Evolutionary conservation across 140 eudicot genomes (phyloP), one percentile per base, ranked within the genome.

Genomic region (Oenanthe javanica): DNA sequence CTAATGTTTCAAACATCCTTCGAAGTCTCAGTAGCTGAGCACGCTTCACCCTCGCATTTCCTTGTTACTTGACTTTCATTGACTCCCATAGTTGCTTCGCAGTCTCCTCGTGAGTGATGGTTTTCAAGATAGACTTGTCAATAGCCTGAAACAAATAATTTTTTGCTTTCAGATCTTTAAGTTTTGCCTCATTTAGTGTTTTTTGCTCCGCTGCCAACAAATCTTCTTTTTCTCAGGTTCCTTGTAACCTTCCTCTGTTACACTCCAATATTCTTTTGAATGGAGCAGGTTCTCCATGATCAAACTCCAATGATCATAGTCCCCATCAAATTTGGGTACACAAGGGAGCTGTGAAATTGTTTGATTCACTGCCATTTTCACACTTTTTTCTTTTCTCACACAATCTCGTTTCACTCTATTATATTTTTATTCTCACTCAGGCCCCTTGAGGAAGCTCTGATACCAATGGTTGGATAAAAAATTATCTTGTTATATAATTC

Each of bases 221-320:
- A 21, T 4, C 27, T 19, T 6, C 67, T 59, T 8, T 59, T 19
- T 4, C 4, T 6, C 7, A 59, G 67, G 67, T 21, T 59, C 25
- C 21, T 19, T 3, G 5, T 16, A 84, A 72, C 46, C 80, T 90
- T 66, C 88, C 85, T 25, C 79, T 50, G 7, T 63, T 46, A 1
- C 75, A 77, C 47, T 45, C 47, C 47, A 45, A 6, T 45, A 45
- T 45, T 45, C 47, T 4, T 45, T 45, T 3, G 47, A 45, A 45
- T 6, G 47, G 7, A 45, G 47, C 47, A 45, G 7, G 47, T 45
- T 45, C 7, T 45, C 47, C 47, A 45, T 45, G 47, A 3, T 45
- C 47, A 45, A 45, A 45, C 31, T 31, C 55, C 38, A 76, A 77
- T 57, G 19, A 4, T 57, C 66, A 57, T 57, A 57, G n/a, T 57